Percentiles rank a stretch among this genome's conserved stretches.
These are phyloP conservation scores for Agaricus subrufescens DNA, from an alignment of 768 basidiomycete species.

Conservation along the genomic window DNA sequence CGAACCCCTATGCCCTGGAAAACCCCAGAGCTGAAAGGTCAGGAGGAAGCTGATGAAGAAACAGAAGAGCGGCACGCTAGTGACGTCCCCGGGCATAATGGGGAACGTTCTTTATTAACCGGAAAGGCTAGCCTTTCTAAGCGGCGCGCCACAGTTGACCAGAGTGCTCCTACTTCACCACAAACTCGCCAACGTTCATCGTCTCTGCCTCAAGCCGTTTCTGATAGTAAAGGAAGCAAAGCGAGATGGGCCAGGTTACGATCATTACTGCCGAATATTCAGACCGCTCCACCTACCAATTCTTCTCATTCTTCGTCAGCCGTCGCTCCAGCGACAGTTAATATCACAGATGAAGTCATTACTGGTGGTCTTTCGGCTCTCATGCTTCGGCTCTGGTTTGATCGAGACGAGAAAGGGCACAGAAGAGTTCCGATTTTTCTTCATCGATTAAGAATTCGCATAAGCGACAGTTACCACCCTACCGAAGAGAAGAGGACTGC, in stretches of 20 bases:
- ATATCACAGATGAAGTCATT: conserved; percentile 80
- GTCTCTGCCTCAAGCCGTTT: conserved; percentile 27
- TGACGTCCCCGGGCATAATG: background rate
- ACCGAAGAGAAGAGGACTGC: conserved; percentile 71
- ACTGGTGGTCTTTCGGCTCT: conserved; percentile 74
- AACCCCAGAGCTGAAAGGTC: conserved; percentile 9
- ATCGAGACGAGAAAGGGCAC: conserved; percentile 80
- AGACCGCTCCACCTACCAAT: conserved; percentile 21
- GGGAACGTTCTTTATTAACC: background rate
- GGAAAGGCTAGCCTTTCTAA: background rate
- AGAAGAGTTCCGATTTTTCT: conserved; percentile 77
- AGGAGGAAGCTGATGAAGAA: background rate
- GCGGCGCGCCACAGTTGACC: background rate
- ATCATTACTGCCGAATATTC: conserved; percentile 53
- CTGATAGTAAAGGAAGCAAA: conserved; percentile 16
- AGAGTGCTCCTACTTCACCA: conserved; percentile 4
- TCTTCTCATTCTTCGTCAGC: conserved; percentile 28
- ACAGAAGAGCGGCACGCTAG: background rate
- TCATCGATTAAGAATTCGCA: conserved; percentile 76
- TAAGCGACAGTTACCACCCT: conserved; percentile 84
- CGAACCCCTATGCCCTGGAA: conserved; percentile 26
- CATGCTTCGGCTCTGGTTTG: conserved; percentile 80
- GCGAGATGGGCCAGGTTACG: conserved; percentile 63
- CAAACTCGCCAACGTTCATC: conserved; percentile 17
- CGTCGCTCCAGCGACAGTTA: conserved; percentile 51